Evolutionary conservation across 371 early-diverging fungal genomes (phyloP), one percentile per base, ranked within the genome.

Genomic region (Synchytrium microbalum): DNA sequence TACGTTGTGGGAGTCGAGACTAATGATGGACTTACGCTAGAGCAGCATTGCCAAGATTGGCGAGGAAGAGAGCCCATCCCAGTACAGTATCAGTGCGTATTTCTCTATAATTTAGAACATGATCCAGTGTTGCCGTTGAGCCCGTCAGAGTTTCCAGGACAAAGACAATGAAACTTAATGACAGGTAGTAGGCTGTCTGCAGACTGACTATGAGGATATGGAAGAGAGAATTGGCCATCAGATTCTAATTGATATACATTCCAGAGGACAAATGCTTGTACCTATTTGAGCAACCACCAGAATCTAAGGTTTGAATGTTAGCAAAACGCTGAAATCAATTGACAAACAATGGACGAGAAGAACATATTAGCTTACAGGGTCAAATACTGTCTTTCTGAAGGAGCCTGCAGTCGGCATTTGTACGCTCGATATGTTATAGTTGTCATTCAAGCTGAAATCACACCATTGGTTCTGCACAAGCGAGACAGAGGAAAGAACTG

Each of bases 41-140:
- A 0, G 66, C 67, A 2, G 89, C 82, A 67, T 86, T 86, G 19
- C 87, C 67, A 0, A 90, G 66, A 79, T 81, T 83, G 0, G 87
- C 87, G 19, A 88, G 67, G 25, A 79, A 78, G 8, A 92, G 58
- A 1, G 83, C 77, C 89, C 89, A 88, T 3, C 92, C 90, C 54
- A 86, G 76, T 0, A 84, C 84, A 14, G 85, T 87, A 60, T 88
- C 90, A 2, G 77, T 77, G 38, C 86, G 78, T 26, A 88, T 77
- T 62, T 84, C 85, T 32, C 66, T 68, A 66, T 80, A 83, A 65
- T 74, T 72, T 38, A 92, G 79, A 27, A 90, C 72, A 31, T 85
- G 80, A 68, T 88, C 83, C 56, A 90, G 77, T 0, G 88, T 84
- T 25, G 86, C 67, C 54, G 81, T 84, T 2, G 76, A 67, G 8